These are phyloP conservation scores for Botrytis tulipae DNA, from an alignment of 2,329 filamentous ascomycete genomes.

Conservation along the genomic window DNA sequence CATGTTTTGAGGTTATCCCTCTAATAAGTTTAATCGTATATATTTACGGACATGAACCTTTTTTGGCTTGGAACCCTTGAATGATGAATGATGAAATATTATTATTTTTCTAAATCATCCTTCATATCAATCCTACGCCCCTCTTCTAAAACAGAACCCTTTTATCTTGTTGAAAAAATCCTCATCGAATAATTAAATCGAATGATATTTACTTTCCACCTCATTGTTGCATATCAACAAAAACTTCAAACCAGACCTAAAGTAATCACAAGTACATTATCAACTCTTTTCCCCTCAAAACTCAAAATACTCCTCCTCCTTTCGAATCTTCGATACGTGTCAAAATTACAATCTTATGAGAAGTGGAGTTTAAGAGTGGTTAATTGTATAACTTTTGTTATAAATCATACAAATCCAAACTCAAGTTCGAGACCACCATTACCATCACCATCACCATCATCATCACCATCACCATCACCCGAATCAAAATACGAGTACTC, in stretches of 20 bases:
- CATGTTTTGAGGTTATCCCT: background rate
- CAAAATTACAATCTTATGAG: background rate
- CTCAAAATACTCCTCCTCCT: background rate
- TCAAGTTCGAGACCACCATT: background rate
- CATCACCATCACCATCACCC: background rate
- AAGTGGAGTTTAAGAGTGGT: constrained; percentile 4
- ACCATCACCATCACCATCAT: background rate
- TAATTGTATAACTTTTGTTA: background rate
- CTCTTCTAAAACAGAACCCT: background rate
- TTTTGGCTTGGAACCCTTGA: background rate
- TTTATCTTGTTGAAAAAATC: background rate
- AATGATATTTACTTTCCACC: constrained; percentile 7
- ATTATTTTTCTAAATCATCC: background rate
- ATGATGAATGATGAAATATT: background rate
- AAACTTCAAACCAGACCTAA: background rate
- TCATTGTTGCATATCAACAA: background rate
- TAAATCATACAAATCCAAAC: background rate
- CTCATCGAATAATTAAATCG: background rate
- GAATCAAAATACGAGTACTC: constrained; percentile 1
- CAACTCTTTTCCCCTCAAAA: background rate
- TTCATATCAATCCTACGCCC: background rate
- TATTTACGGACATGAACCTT: background rate
- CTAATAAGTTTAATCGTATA: background rate
- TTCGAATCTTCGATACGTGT: background rate
- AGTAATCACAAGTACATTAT: background rate